A percentile compares a stretch with the other conserved stretches of the same genome.
Conservation (phyloP, 2,329 filamentous ascomycete genomes). For the Aspergillus persii region DNA sequence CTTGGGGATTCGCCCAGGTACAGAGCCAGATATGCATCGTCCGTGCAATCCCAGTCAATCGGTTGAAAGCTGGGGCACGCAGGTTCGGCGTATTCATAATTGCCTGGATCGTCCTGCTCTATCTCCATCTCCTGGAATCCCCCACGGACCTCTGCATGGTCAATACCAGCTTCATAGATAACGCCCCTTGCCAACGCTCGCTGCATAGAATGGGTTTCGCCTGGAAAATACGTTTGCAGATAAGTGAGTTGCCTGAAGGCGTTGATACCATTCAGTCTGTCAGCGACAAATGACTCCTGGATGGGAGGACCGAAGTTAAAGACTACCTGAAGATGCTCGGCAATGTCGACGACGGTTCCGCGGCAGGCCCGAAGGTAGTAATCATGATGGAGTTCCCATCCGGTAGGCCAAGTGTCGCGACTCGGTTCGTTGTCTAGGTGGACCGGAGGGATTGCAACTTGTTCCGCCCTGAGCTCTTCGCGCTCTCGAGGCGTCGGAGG, state of each 20-base stretch:
- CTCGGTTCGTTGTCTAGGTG: constrained; percentile 7
- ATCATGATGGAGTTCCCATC: constrained; percentile 10
- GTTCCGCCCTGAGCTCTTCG: not conserved
- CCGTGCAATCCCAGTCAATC: constrained; percentile 7
- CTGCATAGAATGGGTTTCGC: constrained; percentile 14
- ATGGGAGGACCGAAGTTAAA: constrained; percentile 13
- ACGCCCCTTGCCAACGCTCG: constrained; percentile 13
- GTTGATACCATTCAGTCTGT: constrained; percentile 10
- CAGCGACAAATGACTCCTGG: constrained; percentile 9
- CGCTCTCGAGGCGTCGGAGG: not conserved
- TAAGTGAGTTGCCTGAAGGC: constrained; percentile 14
- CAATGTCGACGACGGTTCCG: constrained; percentile 11
- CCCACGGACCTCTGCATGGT: constrained; percentile 9
- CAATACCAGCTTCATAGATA: constrained; percentile 10
- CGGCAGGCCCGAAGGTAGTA: constrained; percentile 18
- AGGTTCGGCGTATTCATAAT: constrained; percentile 6
- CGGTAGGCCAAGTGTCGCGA: constrained; percentile 3
- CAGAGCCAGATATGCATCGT: constrained; percentile 14
- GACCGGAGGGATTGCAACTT: not conserved
- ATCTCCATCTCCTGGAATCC: constrained; percentile 10
- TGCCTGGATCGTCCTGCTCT: constrained; percentile 3
- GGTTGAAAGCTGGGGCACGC: constrained; percentile 3
- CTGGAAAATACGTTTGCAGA: constrained; percentile 13
- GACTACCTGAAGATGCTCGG: constrained; percentile 12
- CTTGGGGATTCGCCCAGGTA: constrained; percentile 12